A percentile compares a stretch with the other conserved stretches of the same genome.
These are phyloP conservation scores for Fusarium guadeloupense DNA, from an alignment of 2,329 filamentous ascomycete species.

Conservation along the genomic window DNA sequence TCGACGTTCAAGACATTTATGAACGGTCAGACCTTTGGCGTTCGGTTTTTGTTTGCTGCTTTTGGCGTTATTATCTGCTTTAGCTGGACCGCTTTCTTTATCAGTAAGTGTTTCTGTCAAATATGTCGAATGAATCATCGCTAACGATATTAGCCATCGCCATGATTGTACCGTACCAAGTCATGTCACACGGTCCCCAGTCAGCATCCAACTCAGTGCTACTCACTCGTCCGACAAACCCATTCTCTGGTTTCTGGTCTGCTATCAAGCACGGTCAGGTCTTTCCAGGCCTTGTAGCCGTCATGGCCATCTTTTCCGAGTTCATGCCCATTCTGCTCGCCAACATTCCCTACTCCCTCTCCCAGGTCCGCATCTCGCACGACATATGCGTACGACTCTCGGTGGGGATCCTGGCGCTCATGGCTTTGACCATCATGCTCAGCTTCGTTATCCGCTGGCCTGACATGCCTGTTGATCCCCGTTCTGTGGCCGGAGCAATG, in stretches of 20 bases:
- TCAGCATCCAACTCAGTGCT: conserved; percentile 51
- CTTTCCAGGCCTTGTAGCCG: conserved; percentile 53
- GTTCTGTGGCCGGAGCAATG: conserved; percentile 57
- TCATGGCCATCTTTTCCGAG: conserved; percentile 58
- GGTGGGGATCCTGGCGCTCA: conserved; percentile 52
- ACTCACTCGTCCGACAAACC: conserved; percentile 54
- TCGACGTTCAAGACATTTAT: conserved; percentile 51
- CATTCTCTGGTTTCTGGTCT: conserved; percentile 54
- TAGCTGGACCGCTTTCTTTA: conserved; percentile 54
- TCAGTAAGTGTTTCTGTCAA: conserved; percentile 31
- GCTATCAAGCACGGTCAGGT: conserved; percentile 41
- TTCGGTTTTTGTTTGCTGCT: conserved; percentile 55
- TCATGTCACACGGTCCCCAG: conserved; percentile 50
- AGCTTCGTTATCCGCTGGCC: conserved; percentile 56
- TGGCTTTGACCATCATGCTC: conserved; percentile 52
- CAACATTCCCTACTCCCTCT: conserved; percentile 58
- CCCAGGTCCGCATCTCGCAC: conserved; percentile 52
- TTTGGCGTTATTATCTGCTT: conserved; percentile 55
- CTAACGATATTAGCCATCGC: conserved; percentile 52
- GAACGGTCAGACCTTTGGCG: conserved; percentile 54
- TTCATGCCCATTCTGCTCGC: conserved; percentile 60
- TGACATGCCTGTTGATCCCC: conserved; percentile 57
- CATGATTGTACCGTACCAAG: conserved; percentile 55
- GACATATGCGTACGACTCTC: conserved; percentile 53
- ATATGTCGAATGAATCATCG: neutral